Evolutionary conservation across 2,329 filamentous ascomycete genomes (phyloP).

Genomic region (Pseudogymnoascus sp.): DNA sequence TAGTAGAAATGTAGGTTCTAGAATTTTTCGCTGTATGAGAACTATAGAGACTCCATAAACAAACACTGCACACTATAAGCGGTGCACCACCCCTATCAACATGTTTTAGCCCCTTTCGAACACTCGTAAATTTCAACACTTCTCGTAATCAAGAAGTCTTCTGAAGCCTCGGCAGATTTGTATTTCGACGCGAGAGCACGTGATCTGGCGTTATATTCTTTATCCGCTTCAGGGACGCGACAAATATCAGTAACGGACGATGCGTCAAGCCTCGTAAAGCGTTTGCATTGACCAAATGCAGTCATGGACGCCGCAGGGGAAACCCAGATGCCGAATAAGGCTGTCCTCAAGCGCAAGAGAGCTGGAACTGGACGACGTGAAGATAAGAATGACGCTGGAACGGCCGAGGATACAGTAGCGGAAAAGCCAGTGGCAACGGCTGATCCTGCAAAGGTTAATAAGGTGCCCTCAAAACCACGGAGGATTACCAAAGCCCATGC

Average conservation of each 20-base stretch:
- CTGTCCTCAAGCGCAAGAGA: conserved; percentile 31
- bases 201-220: not conserved
- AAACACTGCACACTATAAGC: not conserved
- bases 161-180: not conserved
- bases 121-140: not conserved
- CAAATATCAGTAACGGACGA: not conserved
- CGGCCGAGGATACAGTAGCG: not conserved
- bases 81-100: not conserved
- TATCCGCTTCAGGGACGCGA: not conserved
- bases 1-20: not conserved
- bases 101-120: not conserved
- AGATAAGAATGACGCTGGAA: conserved; percentile 8
- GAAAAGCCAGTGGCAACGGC: conserved; percentile 25
- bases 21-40: not conserved
- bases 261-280: not conserved
- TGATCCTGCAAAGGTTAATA: conserved; percentile 47
- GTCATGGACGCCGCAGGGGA: not conserved
- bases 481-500: conserved; percentile 32
- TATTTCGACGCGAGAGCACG: not conserved
- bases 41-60: not conserved
- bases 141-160: not conserved
- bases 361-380: conserved; percentile 22
- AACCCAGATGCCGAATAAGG: not conserved
- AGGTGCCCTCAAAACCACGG: conserved; percentile 41
- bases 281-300: not conserved